Evolutionary conservation across 345 rosid genomes (phyloP).

Genomic region (Hibiscus syriacus): DNA sequence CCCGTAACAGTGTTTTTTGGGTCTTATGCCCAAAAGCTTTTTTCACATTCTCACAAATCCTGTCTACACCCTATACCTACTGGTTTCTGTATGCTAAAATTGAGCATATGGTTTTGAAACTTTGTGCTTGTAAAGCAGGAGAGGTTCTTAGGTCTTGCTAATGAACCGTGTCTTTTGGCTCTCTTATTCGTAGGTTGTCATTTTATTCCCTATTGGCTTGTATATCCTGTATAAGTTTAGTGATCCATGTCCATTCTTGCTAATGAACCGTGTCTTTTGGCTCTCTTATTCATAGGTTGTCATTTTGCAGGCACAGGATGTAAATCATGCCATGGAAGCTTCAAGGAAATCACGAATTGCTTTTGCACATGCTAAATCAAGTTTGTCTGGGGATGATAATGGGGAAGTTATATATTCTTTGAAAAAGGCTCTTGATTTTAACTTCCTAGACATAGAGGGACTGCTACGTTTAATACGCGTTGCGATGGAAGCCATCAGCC

Average conservation of each 20-base stretch:
- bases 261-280: neutral
- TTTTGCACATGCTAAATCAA: conserved; percentile 46
- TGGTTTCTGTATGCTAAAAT: too few species aligned
- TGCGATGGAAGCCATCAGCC: conserved; percentile 72
- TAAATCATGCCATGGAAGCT: conserved; percentile 87
- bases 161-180: neutral
- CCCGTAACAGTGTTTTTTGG: neutral
- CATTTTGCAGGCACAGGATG: conserved; percentile 63
- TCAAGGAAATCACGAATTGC: conserved; percentile 75
- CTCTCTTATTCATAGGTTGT: neutral
- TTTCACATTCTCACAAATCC: neutral
- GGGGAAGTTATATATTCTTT: conserved; percentile 56
- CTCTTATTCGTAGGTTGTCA: neutral
- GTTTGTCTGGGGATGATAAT: conserved; percentile 40
- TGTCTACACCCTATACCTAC: neutral
- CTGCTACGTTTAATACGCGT: conserved; percentile 65
- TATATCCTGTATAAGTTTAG: neutral
- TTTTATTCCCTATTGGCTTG: neutral
- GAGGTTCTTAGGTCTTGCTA: neutral
- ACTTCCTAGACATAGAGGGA: conserved; percentile 85
- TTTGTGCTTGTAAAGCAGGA: neutral
- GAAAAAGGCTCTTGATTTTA: conserved; percentile 84
- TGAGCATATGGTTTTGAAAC: neutral
- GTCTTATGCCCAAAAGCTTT: neutral
- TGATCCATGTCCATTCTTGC: too few species aligned